Percentiles rank a stretch among this genome's conserved stretches.
Conservation (phyloP, 345 rosid genomes). For the Excoecaria agallocha region DNA sequence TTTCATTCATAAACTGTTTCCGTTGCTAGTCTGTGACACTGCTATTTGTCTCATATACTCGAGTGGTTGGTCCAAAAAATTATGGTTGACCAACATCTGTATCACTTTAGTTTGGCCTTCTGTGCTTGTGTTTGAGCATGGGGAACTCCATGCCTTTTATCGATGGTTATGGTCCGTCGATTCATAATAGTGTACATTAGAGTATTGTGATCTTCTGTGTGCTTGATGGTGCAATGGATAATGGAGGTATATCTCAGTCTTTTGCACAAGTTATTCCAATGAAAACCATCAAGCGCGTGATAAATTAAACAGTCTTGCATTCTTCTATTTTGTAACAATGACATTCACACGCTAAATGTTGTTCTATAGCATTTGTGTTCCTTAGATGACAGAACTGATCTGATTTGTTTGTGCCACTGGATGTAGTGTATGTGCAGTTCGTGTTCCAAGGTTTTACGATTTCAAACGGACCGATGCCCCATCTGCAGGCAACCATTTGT, state of each 20-base stretch:
- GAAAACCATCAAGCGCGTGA: too few species aligned
- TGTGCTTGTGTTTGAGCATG: slow-evolving; percentile 1
- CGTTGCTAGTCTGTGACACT: too few species aligned
- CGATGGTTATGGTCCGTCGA: background rate
- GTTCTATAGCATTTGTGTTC: background rate
- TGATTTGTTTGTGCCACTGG: background rate
- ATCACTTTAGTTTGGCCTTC: background rate
- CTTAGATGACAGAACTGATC: background rate
- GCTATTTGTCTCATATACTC: too few species aligned
- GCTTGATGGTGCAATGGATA: background rate
- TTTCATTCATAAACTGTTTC: background rate
- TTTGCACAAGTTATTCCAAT: background rate
- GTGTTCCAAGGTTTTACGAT: slow-evolving; percentile 51
- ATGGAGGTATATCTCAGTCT: background rate
- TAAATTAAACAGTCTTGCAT: background rate
- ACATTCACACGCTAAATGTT: background rate
- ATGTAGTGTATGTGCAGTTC: slow-evolving; percentile 57
- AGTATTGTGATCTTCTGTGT: background rate
- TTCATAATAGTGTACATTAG: background rate
- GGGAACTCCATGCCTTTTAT: background rate
- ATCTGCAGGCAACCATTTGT: slow-evolving; percentile 55
- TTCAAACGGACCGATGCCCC: slow-evolving; percentile 49
- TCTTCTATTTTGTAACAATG: background rate
- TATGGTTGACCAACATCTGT: background rate
- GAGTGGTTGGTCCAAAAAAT: too few species aligned